Conservation (phyloP, 768 basidiomycete genomes). For the Tricholomella constricta region DNA sequence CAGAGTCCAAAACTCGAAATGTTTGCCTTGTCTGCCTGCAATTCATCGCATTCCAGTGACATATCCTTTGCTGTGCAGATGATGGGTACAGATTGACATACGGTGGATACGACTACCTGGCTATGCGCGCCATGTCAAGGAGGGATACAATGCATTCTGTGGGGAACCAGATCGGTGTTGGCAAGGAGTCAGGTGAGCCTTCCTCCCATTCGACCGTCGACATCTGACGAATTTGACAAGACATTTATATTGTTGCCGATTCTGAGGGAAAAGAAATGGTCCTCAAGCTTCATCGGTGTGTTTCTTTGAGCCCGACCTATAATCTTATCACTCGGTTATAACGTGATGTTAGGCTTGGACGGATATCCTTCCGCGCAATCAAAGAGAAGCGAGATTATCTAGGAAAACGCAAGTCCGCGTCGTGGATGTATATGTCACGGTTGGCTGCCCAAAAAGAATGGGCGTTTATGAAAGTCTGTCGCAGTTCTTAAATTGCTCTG, state of each 20-base stretch:
- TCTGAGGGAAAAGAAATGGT: slow-evolving; percentile 84
- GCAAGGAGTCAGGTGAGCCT: slow-evolving; percentile 88
- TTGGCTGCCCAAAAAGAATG: slow-evolving; percentile 97
- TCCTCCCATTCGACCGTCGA: not conserved
- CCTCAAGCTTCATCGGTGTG: slow-evolving; percentile 89
- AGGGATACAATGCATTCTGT: slow-evolving; percentile 87
- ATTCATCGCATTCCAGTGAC: not conserved
- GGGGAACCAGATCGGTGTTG: slow-evolving; percentile 97
- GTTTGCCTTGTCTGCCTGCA: slow-evolving; percentile 42
- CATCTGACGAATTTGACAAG: slow-evolving; percentile 35
- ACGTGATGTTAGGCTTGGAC: slow-evolving; percentile 70
- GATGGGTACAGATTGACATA: slow-evolving; percentile 98
- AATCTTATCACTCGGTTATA: not conserved
- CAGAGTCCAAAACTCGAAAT: slow-evolving; percentile 89
- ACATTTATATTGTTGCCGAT: slow-evolving; percentile 90
- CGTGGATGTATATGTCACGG: slow-evolving; percentile 99
- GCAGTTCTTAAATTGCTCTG: not conserved
- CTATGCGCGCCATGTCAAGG: slow-evolving; percentile 91
- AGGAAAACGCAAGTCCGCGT: slow-evolving; percentile 92
- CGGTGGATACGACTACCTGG: slow-evolving; percentile 97
- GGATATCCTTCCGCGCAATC: slow-evolving; percentile 96
- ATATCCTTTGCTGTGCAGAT: slow-evolving; percentile 53
- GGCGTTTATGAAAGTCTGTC: slow-evolving; percentile 93
- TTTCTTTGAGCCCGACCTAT: not conserved
- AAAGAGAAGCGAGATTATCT: slow-evolving; percentile 97